phyloP scores from a whole-genome alignment of 148 eudicot species.

The Gaultheria prostrata region DNA sequence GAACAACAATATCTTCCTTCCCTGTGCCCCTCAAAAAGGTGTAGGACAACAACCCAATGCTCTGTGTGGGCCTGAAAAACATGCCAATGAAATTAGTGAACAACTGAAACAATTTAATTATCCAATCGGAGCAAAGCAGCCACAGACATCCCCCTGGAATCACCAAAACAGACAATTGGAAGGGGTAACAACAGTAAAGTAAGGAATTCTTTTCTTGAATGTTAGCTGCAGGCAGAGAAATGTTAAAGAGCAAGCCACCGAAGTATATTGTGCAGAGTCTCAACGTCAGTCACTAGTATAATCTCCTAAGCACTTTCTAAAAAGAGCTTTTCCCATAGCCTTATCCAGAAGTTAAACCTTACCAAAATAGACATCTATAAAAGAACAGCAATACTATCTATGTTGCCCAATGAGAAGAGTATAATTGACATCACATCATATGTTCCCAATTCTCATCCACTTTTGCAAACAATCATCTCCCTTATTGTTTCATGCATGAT shows the following conservation, averaged over 20 bases:
- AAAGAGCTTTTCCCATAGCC: not conserved
- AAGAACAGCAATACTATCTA: conserved; percentile 1
- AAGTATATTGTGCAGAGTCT: not conserved
- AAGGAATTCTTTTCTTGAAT: not conserved
- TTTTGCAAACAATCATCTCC: not conserved
- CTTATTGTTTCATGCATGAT: not conserved
- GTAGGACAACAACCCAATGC: conserved; percentile 88
- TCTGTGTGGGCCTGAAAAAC: conserved; percentile 50
- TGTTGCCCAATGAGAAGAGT: not conserved
- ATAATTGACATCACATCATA: not conserved
- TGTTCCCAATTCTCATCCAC: not conserved
- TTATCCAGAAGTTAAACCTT: not conserved
- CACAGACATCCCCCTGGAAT: conserved; percentile 8
- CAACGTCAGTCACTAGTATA: not conserved
- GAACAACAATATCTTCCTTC: conserved; percentile 97
- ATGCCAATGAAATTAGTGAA: not conserved
- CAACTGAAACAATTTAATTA: not conserved
- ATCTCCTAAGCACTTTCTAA: not conserved
- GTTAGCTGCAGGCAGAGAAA: not conserved
- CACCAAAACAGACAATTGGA: not conserved
- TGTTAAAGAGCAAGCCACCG: not conserved
- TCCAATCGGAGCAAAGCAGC: not conserved
- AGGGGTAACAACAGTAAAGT: not conserved
- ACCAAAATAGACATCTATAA: not conserved
- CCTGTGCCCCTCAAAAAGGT: conserved; percentile 84